Evolutionary conservation across 2,329 filamentous ascomycete species (phyloP).

Genomic region (Penicillium sp.): DNA sequence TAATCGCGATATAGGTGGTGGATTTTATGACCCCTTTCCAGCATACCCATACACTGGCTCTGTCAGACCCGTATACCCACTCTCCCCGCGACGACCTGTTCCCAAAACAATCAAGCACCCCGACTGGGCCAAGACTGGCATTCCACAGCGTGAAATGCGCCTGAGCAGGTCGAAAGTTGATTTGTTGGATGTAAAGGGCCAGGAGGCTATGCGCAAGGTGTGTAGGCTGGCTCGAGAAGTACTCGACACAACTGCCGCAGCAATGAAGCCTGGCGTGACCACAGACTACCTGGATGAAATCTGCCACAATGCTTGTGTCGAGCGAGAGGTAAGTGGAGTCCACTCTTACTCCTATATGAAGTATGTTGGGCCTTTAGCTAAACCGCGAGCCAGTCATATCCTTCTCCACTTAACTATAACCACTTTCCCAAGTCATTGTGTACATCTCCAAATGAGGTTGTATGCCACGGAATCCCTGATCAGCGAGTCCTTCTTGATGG

Average conservation of each 20-base stretch:
- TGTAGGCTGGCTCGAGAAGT: slow-evolving; percentile 80
- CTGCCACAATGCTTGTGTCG: slow-evolving; percentile 85
- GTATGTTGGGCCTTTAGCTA: not conserved
- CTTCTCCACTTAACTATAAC: slow-evolving; percentile 86
- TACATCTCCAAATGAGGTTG: slow-evolving; percentile 88
- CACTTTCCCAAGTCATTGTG: slow-evolving; percentile 93
- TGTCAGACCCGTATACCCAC: slow-evolving; percentile 77
- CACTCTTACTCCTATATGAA: not conserved
- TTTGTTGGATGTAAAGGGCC: slow-evolving; percentile 69
- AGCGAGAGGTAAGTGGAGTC: slow-evolving; percentile 63
- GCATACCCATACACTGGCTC: slow-evolving; percentile 73
- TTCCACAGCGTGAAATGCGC: slow-evolving; percentile 57
- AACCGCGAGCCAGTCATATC: slow-evolving; percentile 67
- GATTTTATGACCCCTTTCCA: slow-evolving; percentile 82
- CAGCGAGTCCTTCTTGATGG: slow-evolving; percentile 77
- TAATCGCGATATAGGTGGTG: slow-evolving; percentile 75
- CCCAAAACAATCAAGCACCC: slow-evolving; percentile 74
- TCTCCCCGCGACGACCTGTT: slow-evolving; percentile 66
- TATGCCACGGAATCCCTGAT: slow-evolving; percentile 94
- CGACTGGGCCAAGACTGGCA: slow-evolving; percentile 78
- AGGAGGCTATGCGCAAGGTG: slow-evolving; percentile 84
- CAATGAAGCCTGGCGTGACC: slow-evolving; percentile 76
- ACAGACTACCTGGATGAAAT: slow-evolving; percentile 88
- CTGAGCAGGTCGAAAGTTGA: slow-evolving; percentile 73
- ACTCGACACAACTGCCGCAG: slow-evolving; percentile 79